Evolutionary conservation across 2,329 filamentous ascomycete species (phyloP).

Genomic region (Fusarium fracticaudum): DNA sequence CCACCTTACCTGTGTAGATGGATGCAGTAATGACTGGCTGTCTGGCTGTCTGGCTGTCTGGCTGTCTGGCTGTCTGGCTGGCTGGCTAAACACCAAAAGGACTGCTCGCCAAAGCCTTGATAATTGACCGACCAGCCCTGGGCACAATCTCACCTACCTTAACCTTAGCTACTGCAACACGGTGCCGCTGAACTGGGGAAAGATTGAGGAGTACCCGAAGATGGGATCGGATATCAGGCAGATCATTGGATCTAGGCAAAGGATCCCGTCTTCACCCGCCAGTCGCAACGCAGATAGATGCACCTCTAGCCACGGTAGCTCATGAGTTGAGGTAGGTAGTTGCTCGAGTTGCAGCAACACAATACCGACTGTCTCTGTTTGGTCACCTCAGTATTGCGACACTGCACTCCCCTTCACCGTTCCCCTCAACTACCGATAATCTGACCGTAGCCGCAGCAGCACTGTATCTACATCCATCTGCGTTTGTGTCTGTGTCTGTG

Average conservation of each 20-base stretch:
- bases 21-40: neutral
- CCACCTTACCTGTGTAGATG: conserved; percentile 13
- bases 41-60: neutral
- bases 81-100: conserved; percentile 11
- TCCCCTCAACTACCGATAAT: conserved; percentile 13
- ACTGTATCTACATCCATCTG: neutral
- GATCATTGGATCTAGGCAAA: conserved; percentile 8
- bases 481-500: neutral
- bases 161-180: neutral
- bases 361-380: neutral
- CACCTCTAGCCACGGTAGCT: neutral
- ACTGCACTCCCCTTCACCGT: conserved; percentile 22
- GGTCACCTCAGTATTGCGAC: conserved; percentile 9
- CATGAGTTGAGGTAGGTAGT: neutral
- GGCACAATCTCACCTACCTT: conserved; percentile 1
- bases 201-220: conserved; percentile 6
- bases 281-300: conserved; percentile 21
- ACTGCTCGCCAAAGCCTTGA: conserved; percentile 15
- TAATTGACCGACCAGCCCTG: conserved; percentile 19
- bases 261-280: conserved; percentile 21
- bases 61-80: neutral
- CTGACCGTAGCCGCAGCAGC: neutral
- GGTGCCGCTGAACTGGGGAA: conserved; percentile 11
- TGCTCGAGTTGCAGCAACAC: neutral
- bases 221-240: conserved; percentile 18